A percentile compares a stretch with the other conserved stretches of the same genome.
These are phyloP conservation scores for Termitomyces sp. DNA, from an alignment of 768 basidiomycete genomes.

Conservation along the genomic window DNA sequence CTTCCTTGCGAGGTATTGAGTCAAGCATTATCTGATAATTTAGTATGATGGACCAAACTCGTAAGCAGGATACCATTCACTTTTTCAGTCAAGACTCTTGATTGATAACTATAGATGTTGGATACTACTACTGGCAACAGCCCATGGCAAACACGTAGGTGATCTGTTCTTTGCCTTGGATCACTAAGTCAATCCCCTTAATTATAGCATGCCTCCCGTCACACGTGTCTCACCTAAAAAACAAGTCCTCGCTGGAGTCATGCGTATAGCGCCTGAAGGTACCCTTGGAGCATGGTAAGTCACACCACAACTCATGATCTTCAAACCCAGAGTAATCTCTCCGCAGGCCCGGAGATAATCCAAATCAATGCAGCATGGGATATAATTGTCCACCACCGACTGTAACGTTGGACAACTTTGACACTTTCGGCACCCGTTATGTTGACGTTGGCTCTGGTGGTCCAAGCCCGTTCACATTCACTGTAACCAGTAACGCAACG, in stretches of 20 bases:
- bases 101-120: slow-evolving; percentile 32
- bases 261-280: slow-evolving; percentile 60
- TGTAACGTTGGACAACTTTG: slow-evolving; percentile 54
- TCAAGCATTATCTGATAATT: background rate
- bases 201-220: slow-evolving; percentile 43
- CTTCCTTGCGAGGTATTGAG: background rate
- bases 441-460: slow-evolving; percentile 62
- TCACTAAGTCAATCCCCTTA: background rate
- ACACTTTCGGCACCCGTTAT: slow-evolving; percentile 46
- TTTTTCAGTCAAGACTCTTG: background rate
- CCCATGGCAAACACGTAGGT: slow-evolving; percentile 58
- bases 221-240: slow-evolving; percentile 49
- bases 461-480: slow-evolving; percentile 52
- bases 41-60: slow-evolving; percentile 71
- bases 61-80: slow-evolving; percentile 18
- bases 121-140: slow-evolving; percentile 69
- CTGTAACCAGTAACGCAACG: slow-evolving; percentile 39
- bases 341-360: slow-evolving; percentile 61
- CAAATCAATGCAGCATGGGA: slow-evolving; percentile 44
- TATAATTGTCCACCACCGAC: slow-evolving; percentile 49
- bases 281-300: slow-evolving; percentile 53
- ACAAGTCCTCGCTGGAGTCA: slow-evolving; percentile 51
- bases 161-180: background rate
- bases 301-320: background rate
- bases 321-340: background rate